phyloP scores from a whole-genome alignment of 176 grass and related monocot species.

The Puya raimondii region DNA sequence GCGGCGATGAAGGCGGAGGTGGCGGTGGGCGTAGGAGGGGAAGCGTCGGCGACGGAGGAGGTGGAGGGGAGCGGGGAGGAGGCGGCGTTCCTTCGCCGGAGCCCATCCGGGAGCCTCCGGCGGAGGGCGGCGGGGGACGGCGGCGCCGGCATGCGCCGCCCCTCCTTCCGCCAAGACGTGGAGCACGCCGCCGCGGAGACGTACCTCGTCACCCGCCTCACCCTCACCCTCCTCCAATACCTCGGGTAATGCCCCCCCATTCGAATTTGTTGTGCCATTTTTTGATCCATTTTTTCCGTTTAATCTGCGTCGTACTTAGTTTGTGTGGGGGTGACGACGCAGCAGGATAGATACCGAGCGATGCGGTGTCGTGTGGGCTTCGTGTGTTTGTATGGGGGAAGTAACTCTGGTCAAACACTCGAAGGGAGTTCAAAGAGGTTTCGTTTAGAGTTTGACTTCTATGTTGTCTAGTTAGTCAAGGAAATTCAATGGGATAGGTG shows the following conservation, averaged over 20 bases:
- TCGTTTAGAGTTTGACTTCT: too few relatives aligned
- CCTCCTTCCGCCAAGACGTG: conserved; percentile 54
- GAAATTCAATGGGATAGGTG: too few relatives aligned
- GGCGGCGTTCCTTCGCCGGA: conserved; percentile 1
- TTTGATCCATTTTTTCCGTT: not conserved
- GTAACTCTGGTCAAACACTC: too few relatives aligned
- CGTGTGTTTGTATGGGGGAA: not conserved
- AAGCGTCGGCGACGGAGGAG: not conserved
- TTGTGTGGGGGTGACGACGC: too few relatives aligned
- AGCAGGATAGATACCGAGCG: too few relatives aligned
- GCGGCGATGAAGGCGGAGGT: conserved; percentile 1
- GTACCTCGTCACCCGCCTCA: conserved; percentile 70
- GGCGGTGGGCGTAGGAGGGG: not conserved
- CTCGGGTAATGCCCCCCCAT: conserved; percentile 51
- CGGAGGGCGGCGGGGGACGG: not conserved
- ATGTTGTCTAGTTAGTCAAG: too few relatives aligned
- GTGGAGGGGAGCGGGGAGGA: not conserved
- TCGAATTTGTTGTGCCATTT: not conserved
- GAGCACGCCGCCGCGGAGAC: conserved; percentile 76
- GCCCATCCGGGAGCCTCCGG: conserved; percentile 12
- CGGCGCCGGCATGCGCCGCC: conserved; percentile 19
- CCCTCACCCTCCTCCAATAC: conserved; percentile 64
- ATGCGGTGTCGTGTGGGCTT: too few relatives aligned
- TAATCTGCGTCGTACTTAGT: too few relatives aligned
- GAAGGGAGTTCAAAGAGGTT: too few relatives aligned